Percentiles rank a stretch among this genome's conserved stretches.
These are phyloP conservation scores for Coniosporium apollinis DNA, from an alignment of 495 filamentous ascomycete genomes.

Conservation along the genomic window DNA sequence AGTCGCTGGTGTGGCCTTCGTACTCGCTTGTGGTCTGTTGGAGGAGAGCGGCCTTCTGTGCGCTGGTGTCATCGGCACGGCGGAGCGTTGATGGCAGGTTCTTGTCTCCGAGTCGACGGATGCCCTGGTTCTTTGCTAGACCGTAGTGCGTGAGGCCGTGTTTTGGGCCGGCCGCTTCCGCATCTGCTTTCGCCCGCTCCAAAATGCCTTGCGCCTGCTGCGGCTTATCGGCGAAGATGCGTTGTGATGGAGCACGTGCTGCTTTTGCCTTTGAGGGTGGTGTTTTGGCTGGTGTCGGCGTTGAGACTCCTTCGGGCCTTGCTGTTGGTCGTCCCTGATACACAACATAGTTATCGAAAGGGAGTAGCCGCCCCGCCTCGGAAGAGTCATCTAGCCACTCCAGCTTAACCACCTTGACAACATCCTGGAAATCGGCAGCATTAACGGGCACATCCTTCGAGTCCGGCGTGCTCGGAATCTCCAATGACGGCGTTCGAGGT, in stretches of 20 bases:
- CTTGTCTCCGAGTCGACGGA: conserved; percentile 3
- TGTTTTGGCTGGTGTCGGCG: not conserved
- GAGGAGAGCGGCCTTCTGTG: conserved; percentile 32
- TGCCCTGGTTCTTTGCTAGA: too few species aligned
- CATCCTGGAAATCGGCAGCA: conserved; percentile 12
- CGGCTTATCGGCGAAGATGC: conserved; percentile 1
- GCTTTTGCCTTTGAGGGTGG: not conserved
- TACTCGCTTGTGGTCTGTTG: conserved; percentile 63
- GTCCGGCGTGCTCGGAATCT: too few species aligned
- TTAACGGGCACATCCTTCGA: too few species aligned
- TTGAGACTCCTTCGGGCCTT: conserved; percentile 6
- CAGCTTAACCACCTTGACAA: conserved; percentile 53
- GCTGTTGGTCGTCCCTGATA: conserved; percentile 38
- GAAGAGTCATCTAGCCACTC: conserved; percentile 59
- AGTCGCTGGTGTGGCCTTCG: conserved; percentile 22
- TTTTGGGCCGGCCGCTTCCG: conserved; percentile 8
- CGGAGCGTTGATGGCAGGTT: conserved; percentile 3
- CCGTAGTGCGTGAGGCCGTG: conserved; percentile 2
- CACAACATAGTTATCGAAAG: conserved; percentile 43
- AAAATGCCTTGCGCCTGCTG: conserved; percentile 24
- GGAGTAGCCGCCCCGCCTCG: conserved; percentile 32
- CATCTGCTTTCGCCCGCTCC: conserved; percentile 37
- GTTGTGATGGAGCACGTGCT: too few species aligned
- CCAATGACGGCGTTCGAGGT: too few species aligned
- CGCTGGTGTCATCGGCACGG: conserved; percentile 5